A percentile compares a stretch with the other conserved stretches of the same genome.
Evolutionary conservation across 2,329 filamentous ascomycete species (phyloP).

Genomic region (Dothidotthia symphoricarpi): DNA sequence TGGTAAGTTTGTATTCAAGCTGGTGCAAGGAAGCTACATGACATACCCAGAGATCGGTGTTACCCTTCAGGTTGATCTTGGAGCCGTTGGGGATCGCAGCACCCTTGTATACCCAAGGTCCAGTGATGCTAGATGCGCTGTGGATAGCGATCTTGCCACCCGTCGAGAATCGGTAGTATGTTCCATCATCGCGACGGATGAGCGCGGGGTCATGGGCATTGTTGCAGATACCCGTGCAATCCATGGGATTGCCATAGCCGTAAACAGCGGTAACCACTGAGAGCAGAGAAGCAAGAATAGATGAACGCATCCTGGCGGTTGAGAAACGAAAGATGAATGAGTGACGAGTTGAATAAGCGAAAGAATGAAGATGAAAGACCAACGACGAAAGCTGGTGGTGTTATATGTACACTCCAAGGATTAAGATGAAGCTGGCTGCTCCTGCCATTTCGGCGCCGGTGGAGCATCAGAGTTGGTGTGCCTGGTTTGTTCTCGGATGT

Average conservation of each 20-base stretch:
- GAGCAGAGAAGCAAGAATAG: conserved; percentile 18
- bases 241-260: conserved; percentile 42
- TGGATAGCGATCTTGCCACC: conserved; percentile 52
- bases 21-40: neutral
- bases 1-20: neutral
- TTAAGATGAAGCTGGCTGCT: neutral
- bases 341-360: neutral
- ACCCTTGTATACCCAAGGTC: conserved; percentile 53
- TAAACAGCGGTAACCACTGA: conserved; percentile 18
- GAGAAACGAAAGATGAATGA: conserved; percentile 2
- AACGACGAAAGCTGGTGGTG: neutral
- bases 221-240: conserved; percentile 45
- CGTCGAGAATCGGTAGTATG: conserved; percentile 56
- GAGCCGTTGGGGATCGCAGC: conserved; percentile 49
- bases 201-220: conserved; percentile 53
- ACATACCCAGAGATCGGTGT: conserved; percentile 52
- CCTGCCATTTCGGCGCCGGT: neutral
- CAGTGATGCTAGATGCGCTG: conserved; percentile 48
- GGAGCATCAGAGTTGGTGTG: neutral
- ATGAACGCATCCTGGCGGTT: conserved; percentile 20
- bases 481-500: neutral
- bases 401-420: too few species aligned
- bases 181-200: conserved; percentile 50
- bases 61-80: conserved; percentile 48
- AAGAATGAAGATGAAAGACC: neutral